phyloP scores from a whole-genome alignment of 108 stramenopile genomes.

The Craspedostauros australis region DNA sequence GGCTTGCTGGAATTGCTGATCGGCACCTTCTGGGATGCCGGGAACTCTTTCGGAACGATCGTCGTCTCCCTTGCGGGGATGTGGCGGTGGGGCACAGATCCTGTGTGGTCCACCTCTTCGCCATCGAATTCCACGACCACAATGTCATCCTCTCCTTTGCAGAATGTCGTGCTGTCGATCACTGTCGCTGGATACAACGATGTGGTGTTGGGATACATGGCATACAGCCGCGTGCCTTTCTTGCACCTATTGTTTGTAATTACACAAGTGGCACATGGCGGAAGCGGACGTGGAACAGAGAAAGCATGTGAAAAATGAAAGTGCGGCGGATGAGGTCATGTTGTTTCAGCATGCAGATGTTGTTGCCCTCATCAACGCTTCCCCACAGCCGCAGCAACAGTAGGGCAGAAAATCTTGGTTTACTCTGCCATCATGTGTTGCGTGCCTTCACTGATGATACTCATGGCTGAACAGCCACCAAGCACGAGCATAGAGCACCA shows the following conservation, averaged over 20 bases:
- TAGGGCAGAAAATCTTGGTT: no score
- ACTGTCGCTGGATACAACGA: slow-evolving; percentile 71
- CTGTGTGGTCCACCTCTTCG: slow-evolving; percentile 48
- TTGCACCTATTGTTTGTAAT: slow-evolving; percentile 7
- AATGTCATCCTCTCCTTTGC: slow-evolving; percentile 69
- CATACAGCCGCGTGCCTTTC: slow-evolving; percentile 60
- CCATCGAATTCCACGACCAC: slow-evolving; percentile 75
- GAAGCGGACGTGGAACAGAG: background rate
- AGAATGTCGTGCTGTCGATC: slow-evolving; percentile 65
- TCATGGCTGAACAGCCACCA: no score
- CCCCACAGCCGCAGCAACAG: no score
- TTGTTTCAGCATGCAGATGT: no score
- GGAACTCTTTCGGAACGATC: slow-evolving; percentile 56
- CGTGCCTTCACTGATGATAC: no score
- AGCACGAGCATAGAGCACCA: no score
- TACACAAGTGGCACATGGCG: background rate
- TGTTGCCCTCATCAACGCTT: slow-evolving; percentile 6
- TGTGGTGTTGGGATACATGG: slow-evolving; percentile 73
- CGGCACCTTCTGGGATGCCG: slow-evolving; percentile 23
- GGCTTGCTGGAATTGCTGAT: background rate
- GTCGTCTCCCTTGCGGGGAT: slow-evolving; percentile 72
- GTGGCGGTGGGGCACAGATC: slow-evolving; percentile 40
- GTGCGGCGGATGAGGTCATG: no score
- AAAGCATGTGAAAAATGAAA: background rate
- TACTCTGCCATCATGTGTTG: no score